These are phyloP conservation scores for Beauveria asiatica DNA, from an alignment of 2,329 filamentous ascomycete species.

Conservation along the genomic window DNA sequence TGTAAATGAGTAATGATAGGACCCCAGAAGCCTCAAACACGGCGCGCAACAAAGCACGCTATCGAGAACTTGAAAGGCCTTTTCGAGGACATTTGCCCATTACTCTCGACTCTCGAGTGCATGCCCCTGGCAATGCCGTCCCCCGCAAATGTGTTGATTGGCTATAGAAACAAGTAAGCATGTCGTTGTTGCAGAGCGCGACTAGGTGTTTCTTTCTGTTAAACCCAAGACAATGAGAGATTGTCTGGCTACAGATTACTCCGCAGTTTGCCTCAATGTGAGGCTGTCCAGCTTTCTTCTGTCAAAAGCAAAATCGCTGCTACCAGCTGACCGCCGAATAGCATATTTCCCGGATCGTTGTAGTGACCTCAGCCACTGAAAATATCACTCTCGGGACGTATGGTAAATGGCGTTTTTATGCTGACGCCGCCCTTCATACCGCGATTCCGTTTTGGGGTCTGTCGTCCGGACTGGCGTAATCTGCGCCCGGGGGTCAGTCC, in stretches of 20 bases:
- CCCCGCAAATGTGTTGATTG: neutral
- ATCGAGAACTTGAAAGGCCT: neutral
- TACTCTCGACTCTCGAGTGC: neutral
- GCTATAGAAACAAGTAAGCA: neutral
- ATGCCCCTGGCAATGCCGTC: neutral
- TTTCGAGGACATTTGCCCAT: too few relatives aligned
- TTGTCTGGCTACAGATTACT: neutral
- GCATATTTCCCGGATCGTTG: neutral
- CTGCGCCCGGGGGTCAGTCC: conserved; percentile 1
- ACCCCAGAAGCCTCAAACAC: neutral
- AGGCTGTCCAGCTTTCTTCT: neutral
- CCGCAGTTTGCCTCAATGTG: neutral
- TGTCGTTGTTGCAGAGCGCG: neutral
- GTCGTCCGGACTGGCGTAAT: conserved; percentile 8
- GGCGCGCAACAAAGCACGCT: neutral
- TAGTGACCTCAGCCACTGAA: neutral
- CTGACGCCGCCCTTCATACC: conserved; percentile 4
- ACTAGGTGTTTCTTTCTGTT: too few relatives aligned
- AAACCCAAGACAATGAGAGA: too few relatives aligned
- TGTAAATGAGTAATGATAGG: neutral
- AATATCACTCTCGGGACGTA: neutral
- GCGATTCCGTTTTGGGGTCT: conserved; percentile 9
- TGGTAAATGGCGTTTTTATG: conserved; percentile 7
- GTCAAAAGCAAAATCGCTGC: neutral
- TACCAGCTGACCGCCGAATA: neutral